Evolutionary conservation across 164 flowering plant genomes (phyloP), one percentile per base, ranked within the genome.

Genomic region (Paratinospora sagittata): DNA sequence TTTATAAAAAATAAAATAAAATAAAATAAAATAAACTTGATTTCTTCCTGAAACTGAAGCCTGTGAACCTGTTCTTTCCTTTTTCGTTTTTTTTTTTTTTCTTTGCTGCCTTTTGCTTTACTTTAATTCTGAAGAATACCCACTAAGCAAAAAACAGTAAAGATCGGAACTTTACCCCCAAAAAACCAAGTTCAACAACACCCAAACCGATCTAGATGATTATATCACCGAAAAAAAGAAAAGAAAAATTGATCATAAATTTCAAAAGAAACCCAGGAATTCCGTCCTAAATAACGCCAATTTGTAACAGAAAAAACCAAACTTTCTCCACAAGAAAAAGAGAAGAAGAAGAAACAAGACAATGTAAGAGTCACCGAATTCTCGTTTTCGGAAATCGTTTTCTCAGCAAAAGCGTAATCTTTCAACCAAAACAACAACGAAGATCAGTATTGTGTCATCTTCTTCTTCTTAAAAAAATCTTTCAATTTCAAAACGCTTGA

Each of bases 341-440:
- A 3, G 24, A 21, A 23, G 3, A 19, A 55, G 21, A 19, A 23
- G 21, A 19, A 55, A 55, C 61, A 55, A n/a, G 61, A 55, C 61
- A 55, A 55, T 55, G 61, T 17, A 55, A 55, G 61, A n/a, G 61
- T 55, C 61, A 55, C 61, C 61, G 23, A 55, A n/a, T 55, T 55
- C 61, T 19, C 61, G 61, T 55, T 55, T 30, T 19, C 60, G 8
- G 60, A 55, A 55, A 55, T 55, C 21, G 61, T n/a, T 55, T 23
- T 3, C 61, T 55, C 7, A 7, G 61, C 21, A 55, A 55, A 55
- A 30, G 34, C 61, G 61, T 55, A 55, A 55, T 55, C 61, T 19
- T n/a, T 55, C 23, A 55, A 55, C 61, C 5, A 55, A 55, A 55
- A 55, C 21, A n/a, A 6, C 61, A 6, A n/a, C 24, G 9, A 23